Evolutionary conservation across 345 rosid genomes (phyloP).

Genomic region (Euphorbia tirucalli): DNA sequence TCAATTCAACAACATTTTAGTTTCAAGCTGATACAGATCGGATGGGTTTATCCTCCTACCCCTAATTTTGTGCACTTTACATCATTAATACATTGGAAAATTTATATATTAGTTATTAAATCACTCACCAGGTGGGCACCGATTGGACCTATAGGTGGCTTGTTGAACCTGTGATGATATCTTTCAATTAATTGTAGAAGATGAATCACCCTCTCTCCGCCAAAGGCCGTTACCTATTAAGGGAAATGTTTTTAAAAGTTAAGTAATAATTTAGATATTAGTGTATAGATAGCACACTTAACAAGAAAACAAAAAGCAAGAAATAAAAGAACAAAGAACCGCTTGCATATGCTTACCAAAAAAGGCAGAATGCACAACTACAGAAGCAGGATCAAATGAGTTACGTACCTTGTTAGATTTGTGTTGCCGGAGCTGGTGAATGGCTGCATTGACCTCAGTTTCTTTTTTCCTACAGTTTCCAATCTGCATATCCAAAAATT

Average conservation of each 20-base stretch:
- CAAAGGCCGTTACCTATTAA: conserved; percentile 89
- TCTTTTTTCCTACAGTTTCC: conserved; percentile 47
- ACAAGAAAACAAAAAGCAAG: neutral
- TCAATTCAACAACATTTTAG: neutral
- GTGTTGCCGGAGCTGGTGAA: conserved; percentile 50
- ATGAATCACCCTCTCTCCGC: conserved; percentile 74
- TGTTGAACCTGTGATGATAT: conserved; percentile 48
- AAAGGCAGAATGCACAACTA: neutral
- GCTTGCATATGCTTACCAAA: conserved; percentile 2
- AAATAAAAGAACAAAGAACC: neutral
- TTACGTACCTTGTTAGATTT: conserved; percentile 69
- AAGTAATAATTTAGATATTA: neutral
- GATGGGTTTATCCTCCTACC: neutral
- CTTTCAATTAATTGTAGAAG: conserved; percentile 78
- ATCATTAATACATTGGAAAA: neutral
- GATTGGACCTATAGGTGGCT: conserved; percentile 95
- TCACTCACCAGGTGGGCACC: conserved; percentile 87
- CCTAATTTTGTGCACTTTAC: neutral
- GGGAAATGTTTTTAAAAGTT: neutral
- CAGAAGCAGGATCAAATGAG: conserved; percentile 14
- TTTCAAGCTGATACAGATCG: neutral
- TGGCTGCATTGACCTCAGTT: conserved; percentile 30
- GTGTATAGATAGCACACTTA: neutral
- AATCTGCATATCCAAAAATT: conserved; percentile 45
- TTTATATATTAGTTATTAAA: neutral